Evolutionary conservation across 257 asterid species (phyloP), one percentile per base, ranked within the genome.

Genomic region (Capsicum pubescens): DNA sequence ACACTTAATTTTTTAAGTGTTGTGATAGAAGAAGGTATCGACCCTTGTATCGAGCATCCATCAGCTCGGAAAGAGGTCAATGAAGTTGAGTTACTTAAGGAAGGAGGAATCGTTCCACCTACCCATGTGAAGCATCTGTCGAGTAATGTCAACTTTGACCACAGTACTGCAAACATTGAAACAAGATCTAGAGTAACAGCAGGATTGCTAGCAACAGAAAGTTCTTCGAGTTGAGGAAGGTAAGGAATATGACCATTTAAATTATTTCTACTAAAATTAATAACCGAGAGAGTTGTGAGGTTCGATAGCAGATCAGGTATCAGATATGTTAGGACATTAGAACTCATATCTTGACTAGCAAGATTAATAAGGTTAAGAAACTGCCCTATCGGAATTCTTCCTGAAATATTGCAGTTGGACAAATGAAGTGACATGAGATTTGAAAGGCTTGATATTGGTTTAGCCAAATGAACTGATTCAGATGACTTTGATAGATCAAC

Each of bases 401-500:
- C 80, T 72, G 68, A 50, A 69, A 83, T 55, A 1, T 70, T 83
- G 85, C 85, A 83, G 48, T 58, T 39, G 81, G 85, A 69, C 26
- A 83, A 57, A 2, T 35, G 70, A 83, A 69, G 81, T 39, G 68
- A 68, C 39, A 11, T 48, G 60, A 83, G 85, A 56, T 69, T 69
- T n/a, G 69, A 54, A 50, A 83, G 85, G 44, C 17, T 8, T 56
- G 85, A 56, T 17, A 83, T 32, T 54, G 80, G 81, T n/a, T 68
- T 59, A 32, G 81, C 81, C 85, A 81, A 83, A 10, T 36, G 60
- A 42, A 61, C 15, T 55, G 81, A 83, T 54, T 55, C 35, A 1
- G 69, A 69, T 2, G 70, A 71, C 66, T 83, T 36, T 50, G 85
- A 69, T 67, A 83, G 68, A 39, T 83, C 85, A 35, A 83, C 85